Percentiles rank a stretch among this genome's conserved stretches.
phyloP scores from a whole-genome alignment of 2,329 filamentous ascomycete genomes.

The Diplodia mutila region DNA sequence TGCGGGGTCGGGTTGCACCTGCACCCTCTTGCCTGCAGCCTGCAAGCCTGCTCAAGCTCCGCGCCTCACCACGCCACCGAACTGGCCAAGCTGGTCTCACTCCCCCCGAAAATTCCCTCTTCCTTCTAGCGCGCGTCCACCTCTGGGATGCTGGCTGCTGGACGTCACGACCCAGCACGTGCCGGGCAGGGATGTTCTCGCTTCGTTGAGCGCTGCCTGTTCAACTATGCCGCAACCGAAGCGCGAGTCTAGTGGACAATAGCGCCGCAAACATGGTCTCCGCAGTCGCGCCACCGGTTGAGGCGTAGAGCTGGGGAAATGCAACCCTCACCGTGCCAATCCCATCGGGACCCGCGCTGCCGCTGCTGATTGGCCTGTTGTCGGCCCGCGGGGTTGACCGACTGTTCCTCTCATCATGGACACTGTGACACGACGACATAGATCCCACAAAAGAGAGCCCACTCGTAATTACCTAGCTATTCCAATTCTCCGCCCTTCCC shows the following conservation, averaged over 20 bases:
- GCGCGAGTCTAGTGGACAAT: neutral
- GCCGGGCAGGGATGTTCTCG: neutral
- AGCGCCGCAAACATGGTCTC: neutral
- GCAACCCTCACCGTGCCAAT: neutral
- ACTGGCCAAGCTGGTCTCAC: neutral
- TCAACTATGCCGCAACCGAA: too few relatives aligned
- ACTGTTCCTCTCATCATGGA: neutral
- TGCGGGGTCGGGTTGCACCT: neutral
- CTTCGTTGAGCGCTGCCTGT: neutral
- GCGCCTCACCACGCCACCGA: conserved; percentile 10
- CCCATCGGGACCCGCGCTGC: neutral
- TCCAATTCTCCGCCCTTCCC: neutral
- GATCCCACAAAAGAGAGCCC: neutral
- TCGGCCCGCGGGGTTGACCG: neutral
- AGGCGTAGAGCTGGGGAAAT: neutral
- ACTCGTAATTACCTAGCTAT: conserved; percentile 21
- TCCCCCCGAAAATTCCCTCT: neutral
- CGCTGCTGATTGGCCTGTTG: neutral
- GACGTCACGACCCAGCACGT: neutral
- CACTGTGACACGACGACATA: neutral
- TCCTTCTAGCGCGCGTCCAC: conserved; percentile 7
- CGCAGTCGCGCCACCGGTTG: neutral
- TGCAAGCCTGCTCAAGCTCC: conserved; percentile 2
- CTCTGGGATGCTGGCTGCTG: neutral
- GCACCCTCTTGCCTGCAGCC: too few relatives aligned